Base-by-base conservation (phyloP, 371 early-diverging fungal species). In the Circinella umbellata region DNA sequence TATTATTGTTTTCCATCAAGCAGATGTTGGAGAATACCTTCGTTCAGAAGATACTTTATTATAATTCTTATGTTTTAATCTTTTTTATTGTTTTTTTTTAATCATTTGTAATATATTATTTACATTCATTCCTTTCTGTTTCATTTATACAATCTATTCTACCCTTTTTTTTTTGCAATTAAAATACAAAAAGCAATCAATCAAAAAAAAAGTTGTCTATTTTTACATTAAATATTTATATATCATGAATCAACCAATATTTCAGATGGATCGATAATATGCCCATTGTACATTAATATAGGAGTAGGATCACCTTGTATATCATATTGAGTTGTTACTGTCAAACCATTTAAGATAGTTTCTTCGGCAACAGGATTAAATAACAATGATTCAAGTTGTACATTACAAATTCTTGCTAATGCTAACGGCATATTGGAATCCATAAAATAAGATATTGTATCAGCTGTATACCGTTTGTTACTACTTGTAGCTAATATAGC, bases 11-110 rank as follows among this genome's bases (percentile, higher is more conserved):
- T 97, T 97, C 86, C 95, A 96, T 76, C 99, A 99, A 86, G 93
- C 98, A 14, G 99, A 99, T 90, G 93, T 95, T 61, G 99, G 99
- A 71, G 99, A 99, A 86, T 99, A 99, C 83, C 89, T 98, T 76
- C 92, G 98, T 75, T 92, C 93, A 55, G 96, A 98, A 85, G 95
- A 96, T 73, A 91, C 94, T 34, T 80, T 98, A 66, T 92, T 95
- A 67, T 96, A 93, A 57, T 51, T 42, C 53, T 15, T 27, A 27
- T 27, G 27, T 27, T 27, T 27, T 27, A 27, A 27, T 27, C 27
- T 27, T 27, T 8, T 53, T 53, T 57, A 57, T 27, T 57, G 20
- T 57, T 18, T 27, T 34, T n/a, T 34, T 57, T 57, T 34, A 37
- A 57, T 57, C 51, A 51, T 51, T 51, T 42, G 51, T 51, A 51